Conservation (phyloP, 2,329 filamentous ascomycete species). For the Metarhizium robertsii region DNA sequence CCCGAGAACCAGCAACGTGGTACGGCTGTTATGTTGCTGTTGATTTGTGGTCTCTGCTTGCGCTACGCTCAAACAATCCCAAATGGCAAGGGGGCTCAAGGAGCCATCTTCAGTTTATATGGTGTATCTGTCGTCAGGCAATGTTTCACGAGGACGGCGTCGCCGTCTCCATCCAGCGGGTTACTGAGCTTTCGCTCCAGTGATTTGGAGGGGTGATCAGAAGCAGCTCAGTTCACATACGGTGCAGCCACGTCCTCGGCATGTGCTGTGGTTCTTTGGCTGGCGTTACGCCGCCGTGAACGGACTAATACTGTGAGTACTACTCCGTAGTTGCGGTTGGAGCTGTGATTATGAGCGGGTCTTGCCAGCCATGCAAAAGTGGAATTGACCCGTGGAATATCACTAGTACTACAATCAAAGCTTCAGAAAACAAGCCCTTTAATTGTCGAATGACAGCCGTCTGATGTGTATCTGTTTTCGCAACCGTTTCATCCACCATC, state of each 20-base stretch:
- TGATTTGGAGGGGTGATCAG: conserved; percentile 2
- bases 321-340: background rate
- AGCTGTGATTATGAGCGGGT: background rate
- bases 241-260: conserved; percentile 1
- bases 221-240: conserved; percentile 5
- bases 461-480: background rate
- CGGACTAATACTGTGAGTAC: background rate
- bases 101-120: background rate
- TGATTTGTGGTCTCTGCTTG: background rate
- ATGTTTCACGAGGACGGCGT: background rate
- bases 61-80: background rate
- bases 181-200: conserved; percentile 5
- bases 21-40: background rate
- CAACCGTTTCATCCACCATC: background rate
- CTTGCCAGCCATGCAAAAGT: background rate
- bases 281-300: background rate
- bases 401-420: background rate
- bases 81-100: background rate
- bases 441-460: background rate
- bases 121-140: background rate
- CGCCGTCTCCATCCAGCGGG: conserved; percentile 3
- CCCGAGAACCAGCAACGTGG: background rate
- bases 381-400: background rate
- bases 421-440: background rate
- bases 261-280: background rate